phyloP scores from a whole-genome alignment of 345 rosid genomes.

The Durio zibethinus region DNA sequence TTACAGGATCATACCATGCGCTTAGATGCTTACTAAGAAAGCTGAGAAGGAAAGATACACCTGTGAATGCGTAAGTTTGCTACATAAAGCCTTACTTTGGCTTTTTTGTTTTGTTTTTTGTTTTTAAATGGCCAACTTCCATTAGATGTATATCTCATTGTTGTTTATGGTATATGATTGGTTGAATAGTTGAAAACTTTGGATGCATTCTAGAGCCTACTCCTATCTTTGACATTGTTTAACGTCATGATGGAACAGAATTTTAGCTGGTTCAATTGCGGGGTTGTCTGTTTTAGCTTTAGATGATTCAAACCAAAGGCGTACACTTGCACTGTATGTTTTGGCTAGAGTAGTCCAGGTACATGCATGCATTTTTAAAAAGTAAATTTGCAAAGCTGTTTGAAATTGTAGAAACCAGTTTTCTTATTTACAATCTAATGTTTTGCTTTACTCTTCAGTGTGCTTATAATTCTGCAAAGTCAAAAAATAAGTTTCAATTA shows the following conservation, averaged over 20 bases:
- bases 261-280: slow-evolving; percentile 97
- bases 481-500: slow-evolving; percentile 92
- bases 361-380: not conserved
- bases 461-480: slow-evolving; percentile 91
- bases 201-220: slow-evolving; percentile 20
- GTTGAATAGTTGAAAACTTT: slow-evolving; percentile 21
- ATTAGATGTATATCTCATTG: not conserved
- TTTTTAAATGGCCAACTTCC: not conserved
- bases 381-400: not conserved
- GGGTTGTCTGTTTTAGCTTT: slow-evolving; percentile 92
- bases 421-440: not conserved
- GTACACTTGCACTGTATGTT: slow-evolving; percentile 92
- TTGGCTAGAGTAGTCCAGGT: slow-evolving; percentile 93
- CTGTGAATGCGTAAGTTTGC: slow-evolving; percentile 66
- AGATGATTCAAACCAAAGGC: slow-evolving; percentile 87
- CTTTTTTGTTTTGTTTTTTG: not conserved
- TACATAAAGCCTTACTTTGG: not conserved
- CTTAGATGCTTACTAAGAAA: slow-evolving; percentile 86
- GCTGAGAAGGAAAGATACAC: slow-evolving; percentile 82
- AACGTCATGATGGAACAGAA: slow-evolving; percentile 86
- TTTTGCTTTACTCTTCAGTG: slow-evolving; percentile 38
- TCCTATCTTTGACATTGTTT: slow-evolving; percentile 57
- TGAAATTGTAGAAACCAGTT: slow-evolving; percentile 10
- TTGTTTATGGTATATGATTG: slow-evolving; percentile 12
- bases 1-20: slow-evolving; percentile 92